A percentile compares a stretch with the other conserved stretches of the same genome.
phyloP scores from a whole-genome alignment of 768 basidiomycete genomes.

The Kwoniella pini region DNA sequence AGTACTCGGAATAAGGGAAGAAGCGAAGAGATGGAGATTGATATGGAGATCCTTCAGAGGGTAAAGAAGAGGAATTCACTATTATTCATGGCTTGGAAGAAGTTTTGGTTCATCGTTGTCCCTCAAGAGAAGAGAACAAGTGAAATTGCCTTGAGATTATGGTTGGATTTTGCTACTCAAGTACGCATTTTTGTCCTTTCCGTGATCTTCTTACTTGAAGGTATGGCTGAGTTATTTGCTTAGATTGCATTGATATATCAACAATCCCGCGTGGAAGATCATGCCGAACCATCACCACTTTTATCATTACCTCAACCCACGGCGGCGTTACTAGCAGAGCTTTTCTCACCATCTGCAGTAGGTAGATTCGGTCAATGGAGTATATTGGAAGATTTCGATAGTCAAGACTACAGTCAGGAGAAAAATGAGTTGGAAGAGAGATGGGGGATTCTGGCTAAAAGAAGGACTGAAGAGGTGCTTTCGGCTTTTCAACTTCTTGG shows the following conservation, averaged over 20 bases:
- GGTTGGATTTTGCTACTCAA: slow-evolving; percentile 44
- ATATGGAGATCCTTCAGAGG: background rate
- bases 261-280: slow-evolving; percentile 7
- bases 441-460: slow-evolving; percentile 19
- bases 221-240: background rate
- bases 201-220: no score
- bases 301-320: slow-evolving; percentile 15
- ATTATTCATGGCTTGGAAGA: slow-evolving; percentile 36
- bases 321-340: slow-evolving; percentile 7
- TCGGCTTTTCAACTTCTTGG: background rate
- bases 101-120: slow-evolving; percentile 38
- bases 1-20: slow-evolving; percentile 9
- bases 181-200: slow-evolving; percentile 20
- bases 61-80: slow-evolving; percentile 34
- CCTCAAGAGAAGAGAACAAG: slow-evolving; percentile 22
- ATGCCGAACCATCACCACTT: slow-evolving; percentile 12
- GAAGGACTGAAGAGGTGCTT: slow-evolving; percentile 27
- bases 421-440: slow-evolving; percentile 13
- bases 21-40: background rate
- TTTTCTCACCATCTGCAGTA: slow-evolving; percentile 37
- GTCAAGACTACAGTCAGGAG: slow-evolving; percentile 3
- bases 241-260: slow-evolving; percentile 29
- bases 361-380: slow-evolving; percentile 38
- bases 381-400: slow-evolving; percentile 12
- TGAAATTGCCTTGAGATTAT: slow-evolving; percentile 28